Percentiles rank a stretch among this genome's conserved stretches.
Evolutionary conservation across 1,139 yeast genomes (phyloP).

Genomic region (Yamadazyma dushanensis): DNA sequence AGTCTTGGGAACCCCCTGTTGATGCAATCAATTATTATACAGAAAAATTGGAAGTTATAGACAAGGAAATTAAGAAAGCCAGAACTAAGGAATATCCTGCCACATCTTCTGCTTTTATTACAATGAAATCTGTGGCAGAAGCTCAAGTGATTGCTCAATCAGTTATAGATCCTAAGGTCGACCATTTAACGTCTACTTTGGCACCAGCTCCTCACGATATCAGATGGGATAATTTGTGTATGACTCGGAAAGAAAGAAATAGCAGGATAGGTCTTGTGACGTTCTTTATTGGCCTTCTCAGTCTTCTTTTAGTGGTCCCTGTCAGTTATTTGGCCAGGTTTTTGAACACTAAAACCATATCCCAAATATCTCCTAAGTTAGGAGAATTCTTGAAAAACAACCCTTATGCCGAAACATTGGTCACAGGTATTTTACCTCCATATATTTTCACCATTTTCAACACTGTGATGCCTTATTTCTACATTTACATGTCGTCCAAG

Average conservation of each 20-base stretch:
- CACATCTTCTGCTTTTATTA: constrained; percentile 66
- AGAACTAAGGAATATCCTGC: constrained; percentile 66
- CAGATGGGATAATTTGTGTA: constrained; percentile 72
- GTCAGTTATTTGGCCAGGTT: constrained; percentile 73
- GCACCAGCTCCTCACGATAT: constrained; percentile 92
- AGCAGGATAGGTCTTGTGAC: constrained; percentile 64
- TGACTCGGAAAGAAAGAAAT: constrained; percentile 58
- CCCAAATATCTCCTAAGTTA: constrained; percentile 69
- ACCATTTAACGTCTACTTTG: constrained; percentile 66
- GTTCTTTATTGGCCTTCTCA: constrained; percentile 58
- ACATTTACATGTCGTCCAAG: constrained; percentile 61
- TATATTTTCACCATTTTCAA: constrained; percentile 74
- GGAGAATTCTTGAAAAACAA: constrained; percentile 62
- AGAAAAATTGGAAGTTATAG: constrained; percentile 54
- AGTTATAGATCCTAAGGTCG: constrained; percentile 75
- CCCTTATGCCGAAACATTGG: constrained; percentile 58
- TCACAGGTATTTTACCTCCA: constrained; percentile 79
- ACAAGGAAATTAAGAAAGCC: constrained; percentile 56
- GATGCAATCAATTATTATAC: constrained; percentile 69
- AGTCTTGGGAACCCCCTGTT: constrained; percentile 45
- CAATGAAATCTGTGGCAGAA: constrained; percentile 81
- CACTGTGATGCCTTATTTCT: constrained; percentile 71
- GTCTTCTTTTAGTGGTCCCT: constrained; percentile 70
- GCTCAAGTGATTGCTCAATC: constrained; percentile 94
- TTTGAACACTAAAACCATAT: constrained; percentile 65